A percentile compares a stretch with the other conserved stretches of the same genome.
Conservation (phyloP, 306 rosid species). For the Rubus parviflorus region DNA sequence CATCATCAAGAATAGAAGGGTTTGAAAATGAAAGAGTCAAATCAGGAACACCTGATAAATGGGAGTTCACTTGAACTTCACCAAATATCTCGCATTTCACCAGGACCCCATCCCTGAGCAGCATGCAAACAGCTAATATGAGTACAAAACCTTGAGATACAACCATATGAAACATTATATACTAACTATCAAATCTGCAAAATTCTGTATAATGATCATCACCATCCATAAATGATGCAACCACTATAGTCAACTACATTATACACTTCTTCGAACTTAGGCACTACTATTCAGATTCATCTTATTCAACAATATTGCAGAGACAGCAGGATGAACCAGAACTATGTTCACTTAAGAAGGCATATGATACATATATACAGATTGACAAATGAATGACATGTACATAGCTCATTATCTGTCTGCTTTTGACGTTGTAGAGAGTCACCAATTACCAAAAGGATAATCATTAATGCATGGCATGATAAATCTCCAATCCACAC, state of each 20-base stretch:
- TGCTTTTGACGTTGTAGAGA: background rate
- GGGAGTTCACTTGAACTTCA: slow-evolving; percentile 92
- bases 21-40: slow-evolving; percentile 83
- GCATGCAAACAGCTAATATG: background rate
- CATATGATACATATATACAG: slow-evolving; percentile 1
- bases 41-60: slow-evolving; percentile 88
- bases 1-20: slow-evolving; percentile 84
- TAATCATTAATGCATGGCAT: background rate
- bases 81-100: slow-evolving; percentile 91
- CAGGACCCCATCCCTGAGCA: slow-evolving; percentile 75
- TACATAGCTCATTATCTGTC: background rate
- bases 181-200: background rate
- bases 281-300: slow-evolving; percentile 9
- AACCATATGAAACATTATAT: slow-evolving; percentile 9
- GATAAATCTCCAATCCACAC: background rate
- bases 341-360: background rate
- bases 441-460: background rate
- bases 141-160: slow-evolving; percentile 12
- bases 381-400: background rate
- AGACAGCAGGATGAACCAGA: slow-evolving; percentile 5
- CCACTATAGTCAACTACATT: no score
- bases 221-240: background rate
- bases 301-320: slow-evolving; percentile 19
- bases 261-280: slow-evolving; percentile 16
- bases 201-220: background rate